Conservation (phyloP, 352 stramenopile species). For the Thalassiosira oceanica region DNA sequence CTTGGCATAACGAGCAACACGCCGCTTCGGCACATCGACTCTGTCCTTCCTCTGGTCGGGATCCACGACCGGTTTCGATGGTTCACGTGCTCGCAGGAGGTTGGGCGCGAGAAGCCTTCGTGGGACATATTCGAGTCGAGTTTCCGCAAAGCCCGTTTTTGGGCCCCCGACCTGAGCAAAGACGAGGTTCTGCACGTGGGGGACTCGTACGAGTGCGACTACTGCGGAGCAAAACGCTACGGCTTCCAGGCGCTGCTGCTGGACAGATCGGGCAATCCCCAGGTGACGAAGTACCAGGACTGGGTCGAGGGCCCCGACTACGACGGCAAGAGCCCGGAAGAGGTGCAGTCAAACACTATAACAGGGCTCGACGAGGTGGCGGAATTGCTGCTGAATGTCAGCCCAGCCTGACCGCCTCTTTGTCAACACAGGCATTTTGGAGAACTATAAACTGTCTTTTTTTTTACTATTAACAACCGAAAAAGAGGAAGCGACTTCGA, state of each 20-base stretch:
- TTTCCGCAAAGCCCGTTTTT: slow-evolving; percentile 20
- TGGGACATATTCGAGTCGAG: slow-evolving; percentile 25
- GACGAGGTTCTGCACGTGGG: slow-evolving; percentile 38
- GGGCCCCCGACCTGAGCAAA: slow-evolving; percentile 17
- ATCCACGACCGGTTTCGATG: slow-evolving; percentile 34
- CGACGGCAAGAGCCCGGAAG: slow-evolving; percentile 34
- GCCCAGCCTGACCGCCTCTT: no score
- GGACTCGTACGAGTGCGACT: slow-evolving; percentile 30
- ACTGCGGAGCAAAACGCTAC: slow-evolving; percentile 30
- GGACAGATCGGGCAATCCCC: slow-evolving; percentile 28
- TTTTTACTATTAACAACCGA: no score
- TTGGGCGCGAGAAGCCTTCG: slow-evolving; percentile 26
- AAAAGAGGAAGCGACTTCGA: no score
- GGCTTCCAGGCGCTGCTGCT: slow-evolving; percentile 36
- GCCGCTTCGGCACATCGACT: slow-evolving; percentile 24
- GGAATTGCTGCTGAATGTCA: no score
- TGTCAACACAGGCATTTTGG: no score
- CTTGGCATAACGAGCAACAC: slow-evolving; percentile 41
- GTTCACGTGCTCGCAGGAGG: slow-evolving; percentile 34
- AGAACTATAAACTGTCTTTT: no score
- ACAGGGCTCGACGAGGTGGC: slow-evolving; percentile 22
- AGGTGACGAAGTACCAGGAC: slow-evolving; percentile 31
- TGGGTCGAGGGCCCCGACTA: slow-evolving; percentile 35
- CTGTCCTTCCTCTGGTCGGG: slow-evolving; percentile 21
- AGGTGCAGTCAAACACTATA: slow-evolving; percentile 36